Percentiles rank a stretch among this genome's conserved stretches.
phyloP scores from a whole-genome alignment of 164 flowering plant species.

The Macadamia tetraphylla region DNA sequence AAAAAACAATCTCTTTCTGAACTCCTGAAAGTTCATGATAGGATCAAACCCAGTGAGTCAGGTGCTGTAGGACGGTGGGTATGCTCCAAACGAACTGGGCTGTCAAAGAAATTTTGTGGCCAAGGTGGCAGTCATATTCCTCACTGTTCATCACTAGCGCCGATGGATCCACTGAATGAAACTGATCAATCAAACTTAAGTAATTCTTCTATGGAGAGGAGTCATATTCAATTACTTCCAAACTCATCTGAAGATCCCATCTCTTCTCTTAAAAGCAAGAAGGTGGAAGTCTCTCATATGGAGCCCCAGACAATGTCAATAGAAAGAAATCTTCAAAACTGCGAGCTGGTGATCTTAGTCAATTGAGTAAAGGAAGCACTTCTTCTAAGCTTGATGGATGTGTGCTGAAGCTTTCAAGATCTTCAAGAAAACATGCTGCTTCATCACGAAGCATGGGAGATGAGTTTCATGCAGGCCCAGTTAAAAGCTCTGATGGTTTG shows the following conservation, averaged over 20 bases:
- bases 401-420: slow-evolving; percentile 11
- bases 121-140: slow-evolving; percentile 19
- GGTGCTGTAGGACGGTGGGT: slow-evolving; percentile 47
- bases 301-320: slow-evolving; percentile 8
- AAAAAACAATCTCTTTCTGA: slow-evolving; percentile 21
- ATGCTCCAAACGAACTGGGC: slow-evolving; percentile 48
- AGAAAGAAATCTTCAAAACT: slow-evolving; percentile 20
- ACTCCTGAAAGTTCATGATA: slow-evolving; percentile 21
- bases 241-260: slow-evolving; percentile 15
- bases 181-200: slow-evolving; percentile 19
- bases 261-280: slow-evolving; percentile 27
- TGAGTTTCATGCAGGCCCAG: slow-evolving; percentile 11
- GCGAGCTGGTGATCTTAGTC: slow-evolving; percentile 14
- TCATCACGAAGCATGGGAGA: slow-evolving; percentile 21
- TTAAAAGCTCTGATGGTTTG: slow-evolving; percentile 9
- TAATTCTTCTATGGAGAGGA: slow-evolving; percentile 20
- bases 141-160: slow-evolving; percentile 13
- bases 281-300: slow-evolving; percentile 18
- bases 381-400: slow-evolving; percentile 13
- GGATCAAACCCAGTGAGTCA: slow-evolving; percentile 22
- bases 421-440: slow-evolving; percentile 19
- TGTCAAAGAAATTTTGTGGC: slow-evolving; percentile 29
- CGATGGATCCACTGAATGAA: slow-evolving; percentile 21
- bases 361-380: slow-evolving; percentile 13
- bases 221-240: slow-evolving; percentile 6